These are phyloP conservation scores for Fraxinus sp. DNA, from an alignment of 305 asterid species.

Conservation along the genomic window DNA sequence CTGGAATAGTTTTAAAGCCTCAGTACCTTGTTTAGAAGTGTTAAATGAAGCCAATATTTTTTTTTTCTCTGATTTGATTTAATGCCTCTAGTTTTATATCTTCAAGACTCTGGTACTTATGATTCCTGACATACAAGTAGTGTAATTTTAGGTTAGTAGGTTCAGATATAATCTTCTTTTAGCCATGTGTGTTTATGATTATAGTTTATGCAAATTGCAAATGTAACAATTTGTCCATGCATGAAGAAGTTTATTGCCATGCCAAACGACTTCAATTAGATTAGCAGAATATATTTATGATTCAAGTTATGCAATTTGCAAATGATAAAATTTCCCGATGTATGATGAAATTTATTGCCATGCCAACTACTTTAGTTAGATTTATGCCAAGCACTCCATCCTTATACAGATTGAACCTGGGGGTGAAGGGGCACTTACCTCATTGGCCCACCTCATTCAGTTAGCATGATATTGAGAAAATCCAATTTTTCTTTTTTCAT, in stretches of 20 bases:
- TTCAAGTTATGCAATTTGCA: not conserved
- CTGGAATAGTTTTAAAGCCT: not conserved
- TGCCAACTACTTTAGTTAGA: not conserved
- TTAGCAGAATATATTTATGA: not conserved
- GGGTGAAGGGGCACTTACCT: not conserved
- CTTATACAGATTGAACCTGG: not conserved
- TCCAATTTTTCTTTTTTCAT: not conserved
- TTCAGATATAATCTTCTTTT: not conserved
- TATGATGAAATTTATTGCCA: not conserved
- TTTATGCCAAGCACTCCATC: not conserved
- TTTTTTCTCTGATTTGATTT: not conserved
- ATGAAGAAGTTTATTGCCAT: not conserved
- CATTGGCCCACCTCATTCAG: not conserved
- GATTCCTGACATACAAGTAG: not conserved
- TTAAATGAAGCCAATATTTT: not conserved
- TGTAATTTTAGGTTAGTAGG: not conserved
- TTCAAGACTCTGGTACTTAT: not conserved
- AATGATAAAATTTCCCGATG: not conserved
- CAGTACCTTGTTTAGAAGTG: not conserved
- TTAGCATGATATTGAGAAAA: not conserved
- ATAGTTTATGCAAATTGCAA: not conserved
- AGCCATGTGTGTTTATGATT: not conserved
- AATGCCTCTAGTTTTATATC: not conserved
- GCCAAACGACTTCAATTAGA: not conserved
- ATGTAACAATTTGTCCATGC: not conserved